phyloP scores from a whole-genome alignment of 805 yeast genomes.

The Yamadazyma sp. region DNA sequence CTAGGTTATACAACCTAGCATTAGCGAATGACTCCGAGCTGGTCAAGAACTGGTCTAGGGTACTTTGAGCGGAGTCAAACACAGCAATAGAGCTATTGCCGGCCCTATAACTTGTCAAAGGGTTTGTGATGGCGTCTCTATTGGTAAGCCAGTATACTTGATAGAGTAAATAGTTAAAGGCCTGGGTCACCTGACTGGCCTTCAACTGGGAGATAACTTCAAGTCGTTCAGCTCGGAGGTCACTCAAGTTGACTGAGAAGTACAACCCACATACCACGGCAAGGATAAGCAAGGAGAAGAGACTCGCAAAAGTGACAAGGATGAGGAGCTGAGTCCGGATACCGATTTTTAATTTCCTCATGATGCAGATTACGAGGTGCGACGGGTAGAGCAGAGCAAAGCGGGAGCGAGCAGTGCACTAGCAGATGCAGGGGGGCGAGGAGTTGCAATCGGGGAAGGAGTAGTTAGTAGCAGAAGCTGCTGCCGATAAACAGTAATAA shows the following conservation, averaged over 20 bases:
- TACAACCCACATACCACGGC: conserved; percentile 75
- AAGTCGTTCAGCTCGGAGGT: conserved; percentile 66
- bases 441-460: too few relatives aligned
- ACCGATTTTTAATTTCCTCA: conserved; percentile 53
- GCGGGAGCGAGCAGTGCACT: too few relatives aligned
- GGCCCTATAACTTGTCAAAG: conserved; percentile 63
- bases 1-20: conserved; percentile 67
- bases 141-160: conserved; percentile 67
- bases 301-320: conserved; percentile 66
- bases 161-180: conserved; percentile 59
- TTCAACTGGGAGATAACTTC: conserved; percentile 79
- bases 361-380: too few relatives aligned
- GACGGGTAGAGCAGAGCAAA: too few relatives aligned
- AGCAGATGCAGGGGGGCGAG: too few relatives aligned
- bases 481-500: too few relatives aligned
- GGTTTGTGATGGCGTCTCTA: conserved; percentile 57
- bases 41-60: conserved; percentile 59
- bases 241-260: conserved; percentile 61
- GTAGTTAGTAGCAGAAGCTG: too few relatives aligned
- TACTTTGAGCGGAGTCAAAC: conserved; percentile 42
- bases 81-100: conserved; percentile 61
- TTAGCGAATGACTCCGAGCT: conserved; percentile 63
- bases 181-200: conserved; percentile 75
- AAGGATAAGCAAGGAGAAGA: conserved; percentile 66
- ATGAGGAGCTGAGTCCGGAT: conserved; percentile 74